Conservation (phyloP, 202 grass and related monocot genomes). For the Eragrostis tef region DNA sequence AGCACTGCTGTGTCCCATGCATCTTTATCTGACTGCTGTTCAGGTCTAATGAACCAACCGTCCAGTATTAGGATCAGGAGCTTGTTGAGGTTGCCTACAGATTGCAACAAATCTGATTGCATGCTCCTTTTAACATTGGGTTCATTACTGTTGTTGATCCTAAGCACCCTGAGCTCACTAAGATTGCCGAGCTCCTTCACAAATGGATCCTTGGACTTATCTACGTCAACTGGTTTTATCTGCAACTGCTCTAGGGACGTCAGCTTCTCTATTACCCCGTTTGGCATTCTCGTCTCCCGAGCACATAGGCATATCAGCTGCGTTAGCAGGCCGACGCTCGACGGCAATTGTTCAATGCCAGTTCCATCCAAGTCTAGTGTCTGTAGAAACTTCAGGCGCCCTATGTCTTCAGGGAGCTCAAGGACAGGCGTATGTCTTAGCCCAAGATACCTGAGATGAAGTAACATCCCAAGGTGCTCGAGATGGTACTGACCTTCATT, state of each 20-base stretch:
- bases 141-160: rapidly evolving
- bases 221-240: too few species aligned
- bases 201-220: too few species aligned
- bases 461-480: neutral
- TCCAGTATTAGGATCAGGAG: rapidly evolving
- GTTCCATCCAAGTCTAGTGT: neutral
- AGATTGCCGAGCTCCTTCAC: neutral
- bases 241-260: neutral
- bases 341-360: neutral
- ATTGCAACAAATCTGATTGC: neutral
- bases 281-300: neutral
- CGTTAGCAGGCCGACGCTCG: neutral
- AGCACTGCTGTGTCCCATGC: neutral
- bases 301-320: neutral
- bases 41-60: too few species aligned
- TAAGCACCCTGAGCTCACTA: neutral
- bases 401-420: neutral
- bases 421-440: neutral
- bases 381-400: neutral
- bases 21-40: too few species aligned
- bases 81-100: neutral
- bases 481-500: neutral
- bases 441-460: neutral
- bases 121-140: too few species aligned
- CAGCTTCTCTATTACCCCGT: neutral